Conservation (phyloP, 2,329 filamentous ascomycete species). For the Fusarium sp. region DNA sequence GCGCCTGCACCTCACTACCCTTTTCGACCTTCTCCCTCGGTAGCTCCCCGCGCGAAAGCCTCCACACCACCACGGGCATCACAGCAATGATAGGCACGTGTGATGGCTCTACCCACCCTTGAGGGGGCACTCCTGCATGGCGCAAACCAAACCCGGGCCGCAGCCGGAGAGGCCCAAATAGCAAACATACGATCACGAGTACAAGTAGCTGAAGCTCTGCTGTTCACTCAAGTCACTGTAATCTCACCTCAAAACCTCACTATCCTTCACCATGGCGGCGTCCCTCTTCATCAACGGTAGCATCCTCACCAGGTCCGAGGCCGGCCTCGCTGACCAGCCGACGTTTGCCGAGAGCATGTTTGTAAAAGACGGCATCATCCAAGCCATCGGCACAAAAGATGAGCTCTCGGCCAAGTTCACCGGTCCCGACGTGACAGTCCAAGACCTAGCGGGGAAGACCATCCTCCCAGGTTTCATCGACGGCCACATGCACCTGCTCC, state of each 20-base stretch:
- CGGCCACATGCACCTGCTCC: constrained; percentile 67
- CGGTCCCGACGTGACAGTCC: constrained; percentile 13
- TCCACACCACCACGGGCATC: constrained; percentile 14
- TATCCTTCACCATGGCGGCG: constrained; percentile 25
- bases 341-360: constrained; percentile 51
- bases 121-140: constrained; percentile 21
- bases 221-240: not conserved
- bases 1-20: not conserved
- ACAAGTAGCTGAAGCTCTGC: constrained; percentile 27
- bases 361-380: constrained; percentile 50
- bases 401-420: constrained; percentile 43
- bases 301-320: constrained; percentile 43
- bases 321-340: constrained; percentile 41
- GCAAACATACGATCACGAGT: constrained; percentile 7
- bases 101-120: constrained; percentile 23
- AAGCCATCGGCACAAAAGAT: constrained; percentile 49
- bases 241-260: not conserved
- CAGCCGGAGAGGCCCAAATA: constrained; percentile 10
- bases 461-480: constrained; percentile 69
- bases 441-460: constrained; percentile 50
- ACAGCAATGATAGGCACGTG: constrained; percentile 30
- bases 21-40: constrained; percentile 3
- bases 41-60: constrained; percentile 3
- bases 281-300: constrained; percentile 47
- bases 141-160: constrained; percentile 5